phyloP scores from a whole-genome alignment of 2,329 filamentous ascomycete species.

The Neurospora crassa region DNA sequence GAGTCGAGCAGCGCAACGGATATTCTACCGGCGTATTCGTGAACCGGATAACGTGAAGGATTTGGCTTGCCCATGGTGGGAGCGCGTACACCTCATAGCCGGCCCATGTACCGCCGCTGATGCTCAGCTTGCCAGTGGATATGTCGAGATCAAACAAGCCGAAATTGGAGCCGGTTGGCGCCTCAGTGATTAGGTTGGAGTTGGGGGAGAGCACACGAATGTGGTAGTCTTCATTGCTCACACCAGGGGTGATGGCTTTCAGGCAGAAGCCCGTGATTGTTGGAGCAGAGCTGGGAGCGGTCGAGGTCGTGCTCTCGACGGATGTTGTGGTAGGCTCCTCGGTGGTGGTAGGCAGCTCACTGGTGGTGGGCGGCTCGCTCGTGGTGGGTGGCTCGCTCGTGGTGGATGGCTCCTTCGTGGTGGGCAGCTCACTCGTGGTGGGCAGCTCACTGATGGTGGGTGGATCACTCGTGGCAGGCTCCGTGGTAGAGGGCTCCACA shows the following conservation, averaged over 20 bases:
- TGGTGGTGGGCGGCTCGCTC: not conserved
- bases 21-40: not conserved
- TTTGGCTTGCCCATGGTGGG: not conserved
- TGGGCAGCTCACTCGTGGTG: not conserved
- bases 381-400: not conserved
- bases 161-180: not conserved
- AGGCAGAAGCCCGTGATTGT: not conserved
- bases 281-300: not conserved
- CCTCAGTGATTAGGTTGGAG: not conserved
- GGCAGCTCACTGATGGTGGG: not conserved
- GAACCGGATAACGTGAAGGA: not conserved
- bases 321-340: not conserved
- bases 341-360: not conserved
- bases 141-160: not conserved
- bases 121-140: not conserved
- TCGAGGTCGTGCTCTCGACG: not conserved
- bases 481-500: not conserved
- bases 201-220: not conserved
- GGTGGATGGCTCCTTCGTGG: not conserved
- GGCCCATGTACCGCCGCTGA: not conserved
- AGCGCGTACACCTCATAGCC: not conserved
- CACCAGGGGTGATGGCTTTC: not conserved
- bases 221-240: not conserved
- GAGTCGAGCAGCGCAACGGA: not conserved
- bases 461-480: not conserved